These are phyloP conservation scores for Candida sp. DNA, from an alignment of 1,139 yeast genomes.

Conservation along the genomic window DNA sequence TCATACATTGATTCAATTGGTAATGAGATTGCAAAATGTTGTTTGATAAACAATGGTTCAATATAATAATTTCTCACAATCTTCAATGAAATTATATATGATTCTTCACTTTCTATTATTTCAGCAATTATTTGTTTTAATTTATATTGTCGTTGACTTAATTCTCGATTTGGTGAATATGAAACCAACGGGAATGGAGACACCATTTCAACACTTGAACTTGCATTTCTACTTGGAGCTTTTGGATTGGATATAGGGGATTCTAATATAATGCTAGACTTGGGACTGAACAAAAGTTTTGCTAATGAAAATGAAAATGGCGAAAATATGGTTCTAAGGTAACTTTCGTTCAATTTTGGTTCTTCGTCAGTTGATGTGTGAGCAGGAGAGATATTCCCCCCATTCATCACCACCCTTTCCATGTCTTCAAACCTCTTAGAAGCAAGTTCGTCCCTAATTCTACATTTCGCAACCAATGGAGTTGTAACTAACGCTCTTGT, in stretches of 20 bases:
- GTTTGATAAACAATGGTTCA: constrained; percentile 23
- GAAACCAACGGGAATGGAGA: constrained; percentile 20
- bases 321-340: not conserved
- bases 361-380: not conserved
- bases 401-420: not conserved
- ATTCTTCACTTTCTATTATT: constrained; percentile 43
- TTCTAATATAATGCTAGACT: not conserved
- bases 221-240: not conserved
- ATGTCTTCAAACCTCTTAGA: not conserved
- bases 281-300: not conserved
- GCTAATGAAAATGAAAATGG: not conserved
- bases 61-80: constrained; percentile 36
- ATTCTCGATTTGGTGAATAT: constrained; percentile 13
- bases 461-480: not conserved
- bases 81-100: constrained; percentile 39
- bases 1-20: constrained; percentile 18
- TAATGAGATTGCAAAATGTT: constrained; percentile 20
- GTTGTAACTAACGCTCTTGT: not conserved
- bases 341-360: not conserved
- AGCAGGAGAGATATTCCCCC: not conserved
- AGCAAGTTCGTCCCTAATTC: not conserved
- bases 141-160: constrained; percentile 13
- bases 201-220: constrained; percentile 11
- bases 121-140: constrained; percentile 42
- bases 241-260: not conserved